Evolutionary conservation across 306 rosid species (phyloP).

Genomic region (Inga leiocalycina): DNA sequence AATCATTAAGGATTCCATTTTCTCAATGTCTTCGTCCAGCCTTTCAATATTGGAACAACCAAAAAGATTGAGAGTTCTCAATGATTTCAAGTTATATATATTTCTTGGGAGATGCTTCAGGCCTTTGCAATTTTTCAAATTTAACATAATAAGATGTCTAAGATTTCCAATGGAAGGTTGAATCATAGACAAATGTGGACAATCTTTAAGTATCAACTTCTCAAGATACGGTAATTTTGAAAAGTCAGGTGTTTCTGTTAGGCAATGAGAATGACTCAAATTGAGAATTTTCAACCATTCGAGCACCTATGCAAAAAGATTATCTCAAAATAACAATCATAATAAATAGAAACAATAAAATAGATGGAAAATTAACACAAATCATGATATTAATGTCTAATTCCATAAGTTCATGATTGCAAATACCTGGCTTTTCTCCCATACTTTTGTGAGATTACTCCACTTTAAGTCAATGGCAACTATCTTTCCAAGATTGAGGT

Average conservation of each 20-base stretch:
- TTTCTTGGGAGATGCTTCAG: not conserved
- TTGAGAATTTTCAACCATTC: not conserved
- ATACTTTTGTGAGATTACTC: not conserved
- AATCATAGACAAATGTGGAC: not conserved
- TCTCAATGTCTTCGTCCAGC: not conserved
- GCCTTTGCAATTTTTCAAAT: not conserved
- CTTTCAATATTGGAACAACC: not conserved
- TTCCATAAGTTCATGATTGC: no score
- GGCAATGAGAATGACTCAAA: not conserved
- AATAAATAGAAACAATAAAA: no score
- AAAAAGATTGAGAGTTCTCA: not conserved
- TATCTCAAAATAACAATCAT: no score
- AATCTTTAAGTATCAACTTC: not conserved
- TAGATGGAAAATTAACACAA: no score
- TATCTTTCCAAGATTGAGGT: no score
- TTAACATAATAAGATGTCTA: no score
- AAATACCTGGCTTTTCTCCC: not conserved
- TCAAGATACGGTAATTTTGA: not conserved
- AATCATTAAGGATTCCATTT: not conserved
- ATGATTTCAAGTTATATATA: not conserved
- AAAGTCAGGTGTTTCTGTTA: not conserved
- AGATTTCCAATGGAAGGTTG: not conserved
- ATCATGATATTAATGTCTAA: no score
- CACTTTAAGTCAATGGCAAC: not conserved
- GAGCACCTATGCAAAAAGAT: no score